Conservation (phyloP, 164 flowering plant species). For the Malania oleifera region DNA sequence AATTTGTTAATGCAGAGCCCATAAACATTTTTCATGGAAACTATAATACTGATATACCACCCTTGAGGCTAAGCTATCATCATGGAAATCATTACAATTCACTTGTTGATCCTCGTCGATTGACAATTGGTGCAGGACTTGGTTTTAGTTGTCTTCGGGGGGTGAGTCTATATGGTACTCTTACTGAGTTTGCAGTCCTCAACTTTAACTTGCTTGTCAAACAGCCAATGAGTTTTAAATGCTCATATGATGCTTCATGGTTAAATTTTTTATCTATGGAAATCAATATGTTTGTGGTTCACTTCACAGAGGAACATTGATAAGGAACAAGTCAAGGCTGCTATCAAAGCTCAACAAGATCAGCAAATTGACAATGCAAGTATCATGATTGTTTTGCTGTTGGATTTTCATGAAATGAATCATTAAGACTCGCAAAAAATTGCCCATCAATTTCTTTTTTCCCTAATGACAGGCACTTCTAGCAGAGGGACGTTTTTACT, state of each 20-base stretch:
- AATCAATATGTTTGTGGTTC: neutral
- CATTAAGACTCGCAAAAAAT: no score
- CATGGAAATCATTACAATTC: constrained; percentile 99
- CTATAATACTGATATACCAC: constrained; percentile 83
- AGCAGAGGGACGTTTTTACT: constrained; percentile 91
- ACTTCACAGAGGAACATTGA: constrained; percentile 61
- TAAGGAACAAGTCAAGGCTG: constrained; percentile 94
- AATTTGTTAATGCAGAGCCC: constrained; percentile 59
- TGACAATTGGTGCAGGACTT: constrained; percentile 91
- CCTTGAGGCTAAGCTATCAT: constrained; percentile 86
- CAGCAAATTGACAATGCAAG: constrained; percentile 93
- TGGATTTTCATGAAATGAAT: neutral
- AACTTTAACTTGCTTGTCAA: no score
- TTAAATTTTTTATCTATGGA: neutral
- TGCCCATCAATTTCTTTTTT: no score
- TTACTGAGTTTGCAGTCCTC: neutral
- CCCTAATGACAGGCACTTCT: constrained; percentile 69
- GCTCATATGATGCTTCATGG: neutral
- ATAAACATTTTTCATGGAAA: constrained; percentile 94
- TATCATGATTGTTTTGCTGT: constrained; percentile 1
- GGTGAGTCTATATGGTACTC: constrained; percentile 33
- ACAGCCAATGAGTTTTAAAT: no score
- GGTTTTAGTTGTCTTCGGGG: constrained; percentile 92
- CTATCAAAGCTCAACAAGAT: constrained; percentile 96
- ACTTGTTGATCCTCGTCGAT: constrained; percentile 92